Conservation (phyloP, 805 yeast genomes). For the Barnettozyma botsteinii region DNA sequence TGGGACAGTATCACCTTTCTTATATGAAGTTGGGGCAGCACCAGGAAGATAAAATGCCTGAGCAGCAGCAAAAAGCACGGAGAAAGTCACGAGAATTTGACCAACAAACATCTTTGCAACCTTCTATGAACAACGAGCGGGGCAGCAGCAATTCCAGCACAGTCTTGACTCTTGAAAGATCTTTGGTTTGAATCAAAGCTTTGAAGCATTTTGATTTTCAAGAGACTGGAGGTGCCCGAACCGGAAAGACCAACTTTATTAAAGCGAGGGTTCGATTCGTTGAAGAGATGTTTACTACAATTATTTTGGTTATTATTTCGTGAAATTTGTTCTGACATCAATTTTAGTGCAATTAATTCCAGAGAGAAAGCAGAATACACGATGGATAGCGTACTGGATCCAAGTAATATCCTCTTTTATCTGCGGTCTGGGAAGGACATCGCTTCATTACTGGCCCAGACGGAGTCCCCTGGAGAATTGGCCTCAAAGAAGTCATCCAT, state of each 20-base stretch:
- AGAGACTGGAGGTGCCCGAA: no score
- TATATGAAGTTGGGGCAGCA: slow-evolving; percentile 89
- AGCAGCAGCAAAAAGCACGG: slow-evolving; percentile 1
- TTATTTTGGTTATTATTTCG: no score
- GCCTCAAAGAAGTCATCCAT: slow-evolving; percentile 19
- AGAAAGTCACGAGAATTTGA: not conserved
- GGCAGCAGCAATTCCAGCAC: no score
- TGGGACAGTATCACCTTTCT: slow-evolving; percentile 65
- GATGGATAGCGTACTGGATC: slow-evolving; percentile 16
- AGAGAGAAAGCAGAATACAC: not conserved
- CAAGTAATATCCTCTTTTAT: slow-evolving; percentile 17
- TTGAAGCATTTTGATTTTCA: no score
- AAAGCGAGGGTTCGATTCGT: no score
- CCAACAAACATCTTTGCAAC: not conserved
- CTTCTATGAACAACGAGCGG: no score
- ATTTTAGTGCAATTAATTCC: no score
- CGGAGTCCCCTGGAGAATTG: slow-evolving; percentile 1
- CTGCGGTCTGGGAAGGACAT: slow-evolving; percentile 16
- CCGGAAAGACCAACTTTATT: no score
- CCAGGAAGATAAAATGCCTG: slow-evolving; percentile 88
- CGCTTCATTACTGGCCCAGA: slow-evolving; percentile 10
- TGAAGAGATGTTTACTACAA: no score
- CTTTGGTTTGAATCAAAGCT: no score
- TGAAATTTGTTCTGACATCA: not conserved
- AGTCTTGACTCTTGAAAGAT: no score